These are phyloP conservation scores for Malbranchea cinnamomea DNA, from an alignment of 2,329 filamentous ascomycete species.

Conservation along the genomic window DNA sequence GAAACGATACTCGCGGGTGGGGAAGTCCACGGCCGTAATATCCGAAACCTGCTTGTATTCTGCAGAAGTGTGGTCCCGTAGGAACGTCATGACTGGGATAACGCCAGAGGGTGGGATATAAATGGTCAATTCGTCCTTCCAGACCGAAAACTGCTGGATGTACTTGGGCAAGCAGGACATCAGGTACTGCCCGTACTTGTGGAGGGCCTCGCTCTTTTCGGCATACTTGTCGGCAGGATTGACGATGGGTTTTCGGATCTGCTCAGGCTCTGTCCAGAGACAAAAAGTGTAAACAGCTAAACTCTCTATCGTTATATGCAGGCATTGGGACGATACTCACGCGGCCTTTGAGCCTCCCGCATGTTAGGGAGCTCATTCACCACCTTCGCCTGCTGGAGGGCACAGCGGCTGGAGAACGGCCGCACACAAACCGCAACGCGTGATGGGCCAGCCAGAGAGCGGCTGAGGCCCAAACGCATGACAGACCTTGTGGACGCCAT, in stretches of 20 bases:
- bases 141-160: slow-evolving; percentile 97
- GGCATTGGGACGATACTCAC: slow-evolving; percentile 20
- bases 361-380: slow-evolving; percentile 50
- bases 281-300: slow-evolving; percentile 9
- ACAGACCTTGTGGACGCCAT: slow-evolving; percentile 33
- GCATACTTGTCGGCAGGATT: slow-evolving; percentile 90
- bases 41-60: slow-evolving; percentile 90
- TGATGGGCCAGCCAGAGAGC: slow-evolving; percentile 22
- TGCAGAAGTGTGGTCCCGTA: slow-evolving; percentile 95
- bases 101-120: slow-evolving; percentile 81
- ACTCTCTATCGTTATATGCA: slow-evolving; percentile 3
- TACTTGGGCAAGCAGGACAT: slow-evolving; percentile 96
- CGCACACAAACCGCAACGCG: slow-evolving; percentile 17
- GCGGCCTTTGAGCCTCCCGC: slow-evolving; percentile 42
- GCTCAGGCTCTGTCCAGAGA: slow-evolving; percentile 32
- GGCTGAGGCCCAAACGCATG: slow-evolving; percentile 28
- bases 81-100: slow-evolving; percentile 81
- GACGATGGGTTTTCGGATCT: slow-evolving; percentile 62
- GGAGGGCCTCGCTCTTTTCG: slow-evolving; percentile 72
- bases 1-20: slow-evolving; percentile 87
- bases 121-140: slow-evolving; percentile 97
- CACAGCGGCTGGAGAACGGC: slow-evolving; percentile 22
- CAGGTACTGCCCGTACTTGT: slow-evolving; percentile 91
- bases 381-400: slow-evolving; percentile 34
- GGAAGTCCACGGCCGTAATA: slow-evolving; percentile 91